Evolutionary conservation across 129 eudicot species (phyloP).

Genomic region (Lactuca sativa): DNA sequence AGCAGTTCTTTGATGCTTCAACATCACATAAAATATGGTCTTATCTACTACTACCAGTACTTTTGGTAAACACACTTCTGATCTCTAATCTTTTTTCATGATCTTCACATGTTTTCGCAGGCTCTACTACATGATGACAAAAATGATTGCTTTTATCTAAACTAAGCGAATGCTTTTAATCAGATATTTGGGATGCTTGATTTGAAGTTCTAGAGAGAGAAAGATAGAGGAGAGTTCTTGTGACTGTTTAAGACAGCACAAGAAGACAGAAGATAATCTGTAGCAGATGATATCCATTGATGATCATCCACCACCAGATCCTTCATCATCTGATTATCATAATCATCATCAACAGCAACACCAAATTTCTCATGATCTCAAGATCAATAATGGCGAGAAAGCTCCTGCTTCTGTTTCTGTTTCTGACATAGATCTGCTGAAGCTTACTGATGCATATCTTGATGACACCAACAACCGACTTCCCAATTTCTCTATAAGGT

Average conservation of each 20-base stretch:
- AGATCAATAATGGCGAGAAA: not conserved
- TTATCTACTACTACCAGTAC: slow-evolving; percentile 33
- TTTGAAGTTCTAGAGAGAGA: slow-evolving; percentile 42
- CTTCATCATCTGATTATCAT: slow-evolving; percentile 38
- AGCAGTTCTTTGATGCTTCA: slow-evolving; percentile 23
- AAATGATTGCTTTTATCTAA: not conserved
- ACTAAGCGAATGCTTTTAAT: slow-evolving; percentile 17
- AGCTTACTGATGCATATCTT: slow-evolving; percentile 34
- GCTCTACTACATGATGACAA: slow-evolving; percentile 31
- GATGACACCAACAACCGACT: slow-evolving; percentile 39
- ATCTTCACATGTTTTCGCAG: slow-evolving; percentile 48
- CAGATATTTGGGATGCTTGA: slow-evolving; percentile 37
- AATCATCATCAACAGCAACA: slow-evolving; percentile 14
- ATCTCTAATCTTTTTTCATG: slow-evolving; percentile 21
- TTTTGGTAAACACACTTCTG: slow-evolving; percentile 16
- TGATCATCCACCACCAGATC: slow-evolving; percentile 73
- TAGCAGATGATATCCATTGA: slow-evolving; percentile 97
- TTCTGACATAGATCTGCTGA: slow-evolving; percentile 41
- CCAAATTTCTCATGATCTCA: slow-evolving; percentile 41
- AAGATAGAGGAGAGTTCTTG: slow-evolving; percentile 52
- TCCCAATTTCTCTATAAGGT: slow-evolving; percentile 77
- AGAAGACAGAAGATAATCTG: slow-evolving; percentile 59
- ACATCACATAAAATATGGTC: slow-evolving; percentile 52
- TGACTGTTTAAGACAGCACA: slow-evolving; percentile 70
- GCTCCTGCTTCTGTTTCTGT: slow-evolving; percentile 36